Base-by-base conservation (phyloP, 2,329 filamentous ascomycete genomes). In the Elsinoe australis region DNA sequence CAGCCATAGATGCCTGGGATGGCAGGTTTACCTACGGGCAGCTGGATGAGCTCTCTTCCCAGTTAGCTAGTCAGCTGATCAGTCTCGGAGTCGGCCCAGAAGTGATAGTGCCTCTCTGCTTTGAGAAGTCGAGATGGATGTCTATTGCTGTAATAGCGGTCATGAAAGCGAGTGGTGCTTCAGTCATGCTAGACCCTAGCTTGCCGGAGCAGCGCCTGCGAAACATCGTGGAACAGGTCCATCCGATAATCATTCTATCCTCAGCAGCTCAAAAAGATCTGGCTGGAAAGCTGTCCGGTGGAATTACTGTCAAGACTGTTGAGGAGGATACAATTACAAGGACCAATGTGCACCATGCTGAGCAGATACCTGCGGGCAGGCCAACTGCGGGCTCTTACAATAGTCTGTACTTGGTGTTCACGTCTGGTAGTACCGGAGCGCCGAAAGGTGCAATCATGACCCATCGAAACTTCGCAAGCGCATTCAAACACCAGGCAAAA, bases 121-220 rank as follows among this genome's bases (percentile, higher is more conserved):
- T 61, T 19, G 54, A 58, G 35, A 61, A 61, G 44, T 58, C 55
- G 14, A 53, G 48, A 49, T 62, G 57, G 57, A 56, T 51, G 33
- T 52, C 53, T 28, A 54, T 62, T 31, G 59, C 53, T 15, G 56
- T 59, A 34, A 48, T 57, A 35, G 60, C 52, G 21, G 47, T 52
- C n/a, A 58, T 64, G 52, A 64, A 64, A 51, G 58, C 57, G 9
- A 61, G 61, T 22, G 58, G 52, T 6, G 54, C 58, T 12, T 56
- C 57, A 15, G 57, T 60, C 1, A 48, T 56, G 17, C 55, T 62
- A 41, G 60, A 63, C 33, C 51, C 55, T 12, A 55, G 52, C 3
- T 51, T 55, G 15, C 59, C 59, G 7, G 12, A 48, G 9, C 55
- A 53, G 15, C 56, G 61, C 12, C 55, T 61, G 2, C 51, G 55